phyloP scores from a whole-genome alignment of 2,329 filamentous ascomycete genomes.

The Bimuria novae-zelandiae region DNA sequence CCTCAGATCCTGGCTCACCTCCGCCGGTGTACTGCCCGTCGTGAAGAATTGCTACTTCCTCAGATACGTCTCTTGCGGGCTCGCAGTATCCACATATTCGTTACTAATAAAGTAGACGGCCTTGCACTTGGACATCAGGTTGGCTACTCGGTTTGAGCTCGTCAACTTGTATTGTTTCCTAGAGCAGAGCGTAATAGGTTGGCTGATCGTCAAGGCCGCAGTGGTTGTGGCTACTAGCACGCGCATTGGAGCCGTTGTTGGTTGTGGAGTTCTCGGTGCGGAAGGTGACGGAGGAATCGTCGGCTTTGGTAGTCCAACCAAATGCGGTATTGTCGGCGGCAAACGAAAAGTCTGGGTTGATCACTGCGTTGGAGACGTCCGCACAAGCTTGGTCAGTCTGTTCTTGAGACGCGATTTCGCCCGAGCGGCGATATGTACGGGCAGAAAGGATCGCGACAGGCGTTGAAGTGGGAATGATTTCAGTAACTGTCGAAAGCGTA shows the following conservation, averaged over 20 bases:
- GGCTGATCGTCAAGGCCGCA: constrained; percentile 22
- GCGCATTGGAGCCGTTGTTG: constrained; percentile 14
- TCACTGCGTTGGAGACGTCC: constrained; percentile 27
- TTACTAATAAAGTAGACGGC: constrained; percentile 23
- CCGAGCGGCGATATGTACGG: constrained; percentile 17
- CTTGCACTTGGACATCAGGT: constrained; percentile 23
- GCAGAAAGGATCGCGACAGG: constrained; percentile 6
- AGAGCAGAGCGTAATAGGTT: constrained; percentile 36
- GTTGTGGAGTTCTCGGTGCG: constrained; percentile 19
- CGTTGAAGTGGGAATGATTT: not conserved
- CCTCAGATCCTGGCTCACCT: constrained; percentile 28
- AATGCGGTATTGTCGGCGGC: constrained; percentile 16
- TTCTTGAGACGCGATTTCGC: constrained; percentile 24
- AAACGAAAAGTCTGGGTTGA: constrained; percentile 29
- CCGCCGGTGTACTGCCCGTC: constrained; percentile 19
- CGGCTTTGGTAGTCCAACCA: constrained; percentile 26
- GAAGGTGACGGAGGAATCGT: constrained; percentile 26
- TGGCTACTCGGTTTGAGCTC: constrained; percentile 19
- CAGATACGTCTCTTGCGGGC: constrained; percentile 22
- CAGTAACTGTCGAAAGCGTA: constrained; percentile 13
- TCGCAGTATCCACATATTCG: constrained; percentile 19
- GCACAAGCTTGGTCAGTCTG: constrained; percentile 36
- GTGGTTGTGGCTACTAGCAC: constrained; percentile 27
- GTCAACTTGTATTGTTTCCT: constrained; percentile 26
- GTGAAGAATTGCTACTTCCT: constrained; percentile 21